Base-by-base conservation (phyloP, 1,284 basidiomycete genomes). In the Ganoderma resinaceum region DNA sequence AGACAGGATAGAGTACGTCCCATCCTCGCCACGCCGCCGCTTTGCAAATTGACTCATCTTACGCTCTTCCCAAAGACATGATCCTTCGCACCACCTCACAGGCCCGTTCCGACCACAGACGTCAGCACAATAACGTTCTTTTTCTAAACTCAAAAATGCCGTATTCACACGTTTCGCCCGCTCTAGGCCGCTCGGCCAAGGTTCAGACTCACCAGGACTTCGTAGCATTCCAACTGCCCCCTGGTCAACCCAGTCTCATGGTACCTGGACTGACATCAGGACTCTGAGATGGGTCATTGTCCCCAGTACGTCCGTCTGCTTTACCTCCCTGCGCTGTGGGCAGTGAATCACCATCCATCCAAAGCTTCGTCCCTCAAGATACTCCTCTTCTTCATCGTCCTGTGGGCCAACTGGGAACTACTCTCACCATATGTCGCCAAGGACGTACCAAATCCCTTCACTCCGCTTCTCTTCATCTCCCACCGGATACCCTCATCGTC, bases 381-480 rank as follows among this genome's bases (percentile, higher is more conserved):
- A 38, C 86, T 97, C 49, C 74, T 92, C 42, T 74, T 95, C n/a
- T 91, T 95, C 3, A 40, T 94, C 63, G 76, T 95, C 1, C 83
- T 95, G 20, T 95, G 90, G 78, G 62, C 86, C 55, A 93, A 94
- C 77, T 97, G 94, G 90, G 83, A 88, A 66, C 61, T 91, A 8
- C 74, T 89, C 40, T 77, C 82, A 0, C 87, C 86, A 1, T 83
- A 86, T 70, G 75, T 91, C 61, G 80, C 86, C 2, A 78, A 83
- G 0, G 83, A 81, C 53, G 74, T 85, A 11, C 72, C 82, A 37
- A 99, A 98, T 77, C 95, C 95, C 0, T 93, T 98, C 76, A 81
- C 83, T 0, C 84, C 88, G 3, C 78, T 97, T 55, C 85, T 99
- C 71, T 90, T 95, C 76, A 86, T 97, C 66, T 94, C 94, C 9